Evolutionary conservation across 2,329 filamentous ascomycete genomes (phyloP).

Genomic region (Monilinia vaccinii-corymbosi): DNA sequence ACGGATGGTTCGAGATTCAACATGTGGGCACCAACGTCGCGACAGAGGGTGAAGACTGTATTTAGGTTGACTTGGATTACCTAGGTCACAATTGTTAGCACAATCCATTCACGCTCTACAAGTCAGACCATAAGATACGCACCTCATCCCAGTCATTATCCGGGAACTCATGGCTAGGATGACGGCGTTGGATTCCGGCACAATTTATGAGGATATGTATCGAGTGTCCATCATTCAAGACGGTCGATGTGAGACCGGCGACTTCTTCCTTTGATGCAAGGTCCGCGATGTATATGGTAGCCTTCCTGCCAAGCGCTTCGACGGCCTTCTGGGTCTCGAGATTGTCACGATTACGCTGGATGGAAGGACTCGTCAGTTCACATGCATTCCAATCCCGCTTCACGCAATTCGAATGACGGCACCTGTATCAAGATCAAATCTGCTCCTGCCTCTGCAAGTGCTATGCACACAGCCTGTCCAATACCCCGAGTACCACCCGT

Average conservation of each 20-base stretch:
- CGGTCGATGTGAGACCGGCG: constrained; percentile 46
- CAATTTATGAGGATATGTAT: constrained; percentile 40
- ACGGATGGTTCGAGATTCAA: constrained; percentile 48
- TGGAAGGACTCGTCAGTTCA: neutral
- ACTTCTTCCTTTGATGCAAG: constrained; percentile 54
- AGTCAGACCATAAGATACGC: constrained; percentile 53
- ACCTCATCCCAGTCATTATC: constrained; percentile 34
- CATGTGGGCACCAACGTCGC: constrained; percentile 74
- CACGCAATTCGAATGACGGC: constrained; percentile 2
- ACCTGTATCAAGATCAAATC: constrained; percentile 34
- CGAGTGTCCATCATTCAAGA: constrained; percentile 43
- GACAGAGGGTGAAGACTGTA: constrained; percentile 68
- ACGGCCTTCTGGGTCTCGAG: constrained; percentile 50
- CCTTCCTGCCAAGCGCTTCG: constrained; percentile 56
- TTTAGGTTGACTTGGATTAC: constrained; percentile 80
- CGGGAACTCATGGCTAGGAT: constrained; percentile 33
- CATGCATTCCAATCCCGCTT: too few relatives aligned
- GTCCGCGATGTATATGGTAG: constrained; percentile 60
- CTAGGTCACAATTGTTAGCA: constrained; percentile 22
- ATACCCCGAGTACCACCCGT: constrained; percentile 34
- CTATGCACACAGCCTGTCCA: constrained; percentile 31
- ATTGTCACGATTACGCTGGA: constrained; percentile 26
- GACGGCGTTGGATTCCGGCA: constrained; percentile 33
- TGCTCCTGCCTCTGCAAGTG: constrained; percentile 32
- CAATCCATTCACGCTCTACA: constrained; percentile 32